Conservation (phyloP, 805 yeast species). For the Komagataella pastoris region DNA sequence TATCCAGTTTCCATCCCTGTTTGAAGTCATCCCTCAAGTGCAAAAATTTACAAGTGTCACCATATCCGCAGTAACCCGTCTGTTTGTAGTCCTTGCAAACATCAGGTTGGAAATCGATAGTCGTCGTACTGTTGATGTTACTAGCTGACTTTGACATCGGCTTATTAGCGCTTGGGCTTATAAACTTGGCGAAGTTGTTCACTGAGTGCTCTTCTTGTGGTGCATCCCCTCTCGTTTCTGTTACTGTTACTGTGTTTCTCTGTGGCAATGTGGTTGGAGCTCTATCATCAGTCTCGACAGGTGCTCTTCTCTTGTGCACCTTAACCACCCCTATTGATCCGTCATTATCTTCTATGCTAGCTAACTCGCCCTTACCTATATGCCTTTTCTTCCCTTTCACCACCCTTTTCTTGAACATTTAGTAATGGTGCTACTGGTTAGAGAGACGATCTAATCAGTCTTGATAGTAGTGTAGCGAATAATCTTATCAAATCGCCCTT, state of each 20-base stretch:
- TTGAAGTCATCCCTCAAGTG: slow-evolving; percentile 84
- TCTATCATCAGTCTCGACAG: neutral
- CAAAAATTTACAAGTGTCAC: slow-evolving; percentile 90
- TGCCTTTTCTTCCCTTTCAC: slow-evolving; percentile 8
- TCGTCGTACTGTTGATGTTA: slow-evolving; percentile 49
- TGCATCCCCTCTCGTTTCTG: neutral
- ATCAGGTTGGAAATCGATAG: slow-evolving; percentile 83
- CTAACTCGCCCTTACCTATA: neutral
- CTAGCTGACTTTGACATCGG: slow-evolving; percentile 24
- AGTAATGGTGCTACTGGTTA: neutral
- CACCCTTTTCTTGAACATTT: slow-evolving; percentile 26
- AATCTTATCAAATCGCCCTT: neutral
- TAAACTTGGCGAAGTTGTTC: slow-evolving; percentile 10
- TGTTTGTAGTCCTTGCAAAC: slow-evolving; percentile 85
- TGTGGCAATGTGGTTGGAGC: neutral
- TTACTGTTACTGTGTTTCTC: neutral
- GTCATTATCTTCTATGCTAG: neutral
- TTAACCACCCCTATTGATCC: slow-evolving; percentile 1
- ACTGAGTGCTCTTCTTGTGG: neutral
- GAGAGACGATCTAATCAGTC: neutral
- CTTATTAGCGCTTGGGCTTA: slow-evolving; percentile 16
- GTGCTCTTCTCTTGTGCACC: neutral
- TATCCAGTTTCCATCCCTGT: slow-evolving; percentile 15
- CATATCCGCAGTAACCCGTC: slow-evolving; percentile 94
- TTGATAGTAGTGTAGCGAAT: neutral